Percentiles rank a stretch among this genome's conserved stretches.
Conservation (phyloP, 345 rosid species). For the Pistacia atlantica region DNA sequence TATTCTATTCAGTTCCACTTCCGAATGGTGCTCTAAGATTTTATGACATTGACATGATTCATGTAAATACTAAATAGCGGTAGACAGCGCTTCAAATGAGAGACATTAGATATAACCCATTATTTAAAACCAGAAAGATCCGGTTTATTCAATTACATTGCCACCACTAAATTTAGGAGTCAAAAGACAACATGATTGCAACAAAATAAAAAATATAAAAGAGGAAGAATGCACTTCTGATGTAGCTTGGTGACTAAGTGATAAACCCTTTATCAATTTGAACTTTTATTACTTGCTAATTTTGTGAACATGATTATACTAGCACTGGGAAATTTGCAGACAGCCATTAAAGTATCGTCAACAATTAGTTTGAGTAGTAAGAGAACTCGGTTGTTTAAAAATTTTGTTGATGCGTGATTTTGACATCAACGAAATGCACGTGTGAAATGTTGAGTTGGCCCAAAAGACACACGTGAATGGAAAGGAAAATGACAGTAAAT, state of each 20-base stretch:
- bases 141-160: background rate
- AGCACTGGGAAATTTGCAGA: background rate
- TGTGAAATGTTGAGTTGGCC: no score
- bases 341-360: background rate
- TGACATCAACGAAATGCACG: no score
- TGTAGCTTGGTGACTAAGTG: background rate
- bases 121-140: background rate
- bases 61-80: background rate
- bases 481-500: no score
- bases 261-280: background rate
- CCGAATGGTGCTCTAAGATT: background rate
- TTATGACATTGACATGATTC: background rate
- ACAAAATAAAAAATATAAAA: background rate
- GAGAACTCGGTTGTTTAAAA: background rate
- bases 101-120: background rate
- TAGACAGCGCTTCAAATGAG: background rate
- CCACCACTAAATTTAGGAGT: background rate
- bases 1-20: background rate
- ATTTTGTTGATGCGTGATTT: no score
- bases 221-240: background rate
- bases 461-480: no score
- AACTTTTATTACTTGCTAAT: background rate
- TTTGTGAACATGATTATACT: background rate
- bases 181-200: background rate
- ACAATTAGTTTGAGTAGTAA: background rate